Conservation (phyloP, 2,329 filamentous ascomycete species). For the Ceratocystis huliohia region DNA sequence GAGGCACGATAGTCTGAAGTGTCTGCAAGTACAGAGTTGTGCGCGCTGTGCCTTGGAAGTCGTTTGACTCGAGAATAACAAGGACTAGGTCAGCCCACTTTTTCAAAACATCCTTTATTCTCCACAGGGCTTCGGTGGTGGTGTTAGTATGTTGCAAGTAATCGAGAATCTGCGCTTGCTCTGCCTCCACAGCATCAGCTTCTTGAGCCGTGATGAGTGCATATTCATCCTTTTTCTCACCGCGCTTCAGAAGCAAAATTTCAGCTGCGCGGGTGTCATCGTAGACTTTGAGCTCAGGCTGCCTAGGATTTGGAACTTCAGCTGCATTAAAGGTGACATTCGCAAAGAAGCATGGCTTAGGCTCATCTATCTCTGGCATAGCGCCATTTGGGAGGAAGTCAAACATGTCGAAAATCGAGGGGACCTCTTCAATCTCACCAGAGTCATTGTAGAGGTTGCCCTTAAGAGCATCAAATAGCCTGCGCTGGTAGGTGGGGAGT, state of each 20-base stretch:
- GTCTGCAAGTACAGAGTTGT: constrained; percentile 73
- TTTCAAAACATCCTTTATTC: constrained; percentile 55
- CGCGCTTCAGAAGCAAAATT: constrained; percentile 56
- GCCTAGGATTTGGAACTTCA: constrained; percentile 29
- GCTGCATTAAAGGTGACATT: constrained; percentile 18
- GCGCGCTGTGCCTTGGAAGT: constrained; percentile 59
- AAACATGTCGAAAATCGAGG: constrained; percentile 80
- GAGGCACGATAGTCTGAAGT: constrained; percentile 76
- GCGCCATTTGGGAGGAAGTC: constrained; percentile 59
- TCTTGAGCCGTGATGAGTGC: constrained; percentile 40
- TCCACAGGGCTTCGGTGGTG: constrained; percentile 42
- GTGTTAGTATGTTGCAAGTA: constrained; percentile 53
- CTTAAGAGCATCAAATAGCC: constrained; percentile 60
- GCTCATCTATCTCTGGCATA: constrained; percentile 39
- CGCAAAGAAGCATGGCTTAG: constrained; percentile 46
- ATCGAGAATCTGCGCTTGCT: constrained; percentile 47
- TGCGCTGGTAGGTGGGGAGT: constrained; percentile 56
- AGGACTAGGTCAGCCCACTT: constrained; percentile 78
- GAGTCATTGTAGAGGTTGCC: constrained; percentile 58
- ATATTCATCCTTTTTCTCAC: constrained; percentile 42
- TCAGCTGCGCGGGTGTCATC: constrained; percentile 61
- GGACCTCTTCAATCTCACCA: constrained; percentile 52
- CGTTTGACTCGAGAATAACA: constrained; percentile 69
- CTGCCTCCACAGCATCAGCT: constrained; percentile 38
- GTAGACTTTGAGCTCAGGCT: constrained; percentile 48